These are phyloP conservation scores for Pseudocercospora pini-densiflorae DNA, from an alignment of 2,329 filamentous ascomycete species.

Conservation along the genomic window DNA sequence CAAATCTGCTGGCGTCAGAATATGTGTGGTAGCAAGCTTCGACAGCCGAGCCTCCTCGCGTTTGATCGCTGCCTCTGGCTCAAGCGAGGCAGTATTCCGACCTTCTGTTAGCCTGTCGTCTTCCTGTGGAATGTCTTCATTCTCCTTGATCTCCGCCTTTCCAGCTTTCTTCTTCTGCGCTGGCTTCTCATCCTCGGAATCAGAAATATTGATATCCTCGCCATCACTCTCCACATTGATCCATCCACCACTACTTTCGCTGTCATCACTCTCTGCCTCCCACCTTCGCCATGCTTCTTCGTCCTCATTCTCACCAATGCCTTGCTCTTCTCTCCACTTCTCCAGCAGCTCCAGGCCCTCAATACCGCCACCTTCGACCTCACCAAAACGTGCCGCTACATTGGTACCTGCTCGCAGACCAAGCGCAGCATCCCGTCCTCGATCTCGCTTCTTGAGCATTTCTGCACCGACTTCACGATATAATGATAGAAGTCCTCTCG, in stretches of 20 bases:
- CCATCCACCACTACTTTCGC: slow-evolving; percentile 84
- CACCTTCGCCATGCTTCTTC: slow-evolving; percentile 61
- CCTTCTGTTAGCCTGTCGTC: slow-evolving; percentile 33
- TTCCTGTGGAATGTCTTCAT: slow-evolving; percentile 18
- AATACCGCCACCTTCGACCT: slow-evolving; percentile 79
- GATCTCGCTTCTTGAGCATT: slow-evolving; percentile 84
- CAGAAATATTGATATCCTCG: slow-evolving; percentile 73
- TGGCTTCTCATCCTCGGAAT: slow-evolving; percentile 71
- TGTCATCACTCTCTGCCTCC: slow-evolving; percentile 65
- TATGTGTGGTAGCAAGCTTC: slow-evolving; percentile 86
- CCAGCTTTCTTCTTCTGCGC: slow-evolving; percentile 50
- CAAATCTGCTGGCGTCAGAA: slow-evolving; percentile 95
- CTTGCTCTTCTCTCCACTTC: slow-evolving; percentile 91
- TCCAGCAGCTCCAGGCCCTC: slow-evolving; percentile 91
- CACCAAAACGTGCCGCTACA: slow-evolving; percentile 79
- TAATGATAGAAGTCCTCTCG: slow-evolving; percentile 85
- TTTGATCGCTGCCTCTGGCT: slow-evolving; percentile 36
- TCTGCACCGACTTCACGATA: slow-evolving; percentile 92
- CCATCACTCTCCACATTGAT: slow-evolving; percentile 85
- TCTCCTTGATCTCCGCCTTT: slow-evolving; percentile 22
- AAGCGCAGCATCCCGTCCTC: slow-evolving; percentile 89
- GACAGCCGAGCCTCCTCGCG: slow-evolving; percentile 50
- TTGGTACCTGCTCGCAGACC: slow-evolving; percentile 75
- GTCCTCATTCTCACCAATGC: slow-evolving; percentile 64
- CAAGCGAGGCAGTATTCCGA: slow-evolving; percentile 39